Percentiles rank a stretch among this genome's conserved stretches.
Conservation (phyloP, 495 filamentous ascomycete genomes). For the Daldinia grandis region DNA sequence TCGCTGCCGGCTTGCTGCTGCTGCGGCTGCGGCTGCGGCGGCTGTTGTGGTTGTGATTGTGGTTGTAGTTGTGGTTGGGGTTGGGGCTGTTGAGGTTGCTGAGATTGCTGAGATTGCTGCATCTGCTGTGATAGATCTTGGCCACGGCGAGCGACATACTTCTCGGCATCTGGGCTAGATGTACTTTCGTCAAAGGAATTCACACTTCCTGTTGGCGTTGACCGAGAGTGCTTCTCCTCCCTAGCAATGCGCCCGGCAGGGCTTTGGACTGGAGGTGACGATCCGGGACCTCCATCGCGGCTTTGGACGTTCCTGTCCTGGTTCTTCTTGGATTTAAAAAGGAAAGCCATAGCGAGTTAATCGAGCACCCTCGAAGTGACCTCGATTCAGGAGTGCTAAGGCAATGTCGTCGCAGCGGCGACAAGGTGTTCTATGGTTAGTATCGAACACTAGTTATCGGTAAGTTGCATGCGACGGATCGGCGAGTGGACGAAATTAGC, state of each 20-base stretch:
- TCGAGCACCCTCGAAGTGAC: conserved; percentile 39
- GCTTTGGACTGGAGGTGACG: conserved; percentile 46
- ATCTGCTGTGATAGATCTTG: conserved; percentile 43
- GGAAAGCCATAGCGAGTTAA: conserved; percentile 68
- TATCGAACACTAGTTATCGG: conserved; percentile 4
- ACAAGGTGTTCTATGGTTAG: conserved; percentile 11
- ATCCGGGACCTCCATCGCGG: conserved; percentile 55
- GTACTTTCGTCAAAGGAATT: conserved; percentile 60
- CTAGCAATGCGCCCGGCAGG: conserved; percentile 53
- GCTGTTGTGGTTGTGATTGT: conserved; percentile 8
- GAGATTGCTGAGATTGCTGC: conserved; percentile 33
- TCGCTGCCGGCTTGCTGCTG: conserved; percentile 52
- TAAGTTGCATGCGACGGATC: conserved; percentile 16
- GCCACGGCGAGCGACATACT: conserved; percentile 49
- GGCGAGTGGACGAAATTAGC: conserved; percentile 9
- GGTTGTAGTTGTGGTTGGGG: background rate
- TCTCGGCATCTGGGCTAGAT: conserved; percentile 61
- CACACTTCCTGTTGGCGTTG: conserved; percentile 65
- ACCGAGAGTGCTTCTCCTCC: conserved; percentile 58
- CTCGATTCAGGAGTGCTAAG: conserved; percentile 25
- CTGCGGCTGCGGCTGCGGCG: conserved; percentile 38
- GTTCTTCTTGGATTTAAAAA: conserved; percentile 76
- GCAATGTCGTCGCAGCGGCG: conserved; percentile 30
- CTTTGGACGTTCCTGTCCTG: conserved; percentile 58
- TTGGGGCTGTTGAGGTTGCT: conserved; percentile 26